Conservation (phyloP, 129 eudicot species). For the Artemisia argyi region DNA sequence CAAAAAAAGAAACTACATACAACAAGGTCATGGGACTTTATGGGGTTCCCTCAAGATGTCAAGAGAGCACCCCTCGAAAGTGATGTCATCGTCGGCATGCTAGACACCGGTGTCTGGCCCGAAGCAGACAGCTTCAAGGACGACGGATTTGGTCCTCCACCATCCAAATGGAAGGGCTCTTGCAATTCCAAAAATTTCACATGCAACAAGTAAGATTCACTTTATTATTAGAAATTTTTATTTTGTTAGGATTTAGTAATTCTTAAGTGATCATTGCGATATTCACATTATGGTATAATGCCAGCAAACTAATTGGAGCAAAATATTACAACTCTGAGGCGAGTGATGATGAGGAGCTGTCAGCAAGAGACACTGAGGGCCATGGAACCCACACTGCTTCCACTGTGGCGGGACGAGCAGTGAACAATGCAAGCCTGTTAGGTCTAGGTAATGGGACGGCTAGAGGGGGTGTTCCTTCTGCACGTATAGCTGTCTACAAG, state of each 20-base stretch:
- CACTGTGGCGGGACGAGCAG: constrained; percentile 62
- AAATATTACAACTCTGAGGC: constrained; percentile 34
- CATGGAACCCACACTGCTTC: constrained; percentile 90
- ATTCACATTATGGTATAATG: background rate
- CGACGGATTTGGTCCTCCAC: constrained; percentile 53
- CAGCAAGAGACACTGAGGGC: constrained; percentile 66
- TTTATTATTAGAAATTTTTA: no score
- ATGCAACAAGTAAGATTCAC: constrained; percentile 47
- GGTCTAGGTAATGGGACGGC: constrained; percentile 68
- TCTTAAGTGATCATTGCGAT: background rate
- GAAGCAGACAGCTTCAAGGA: constrained; percentile 51
- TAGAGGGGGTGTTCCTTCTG: constrained; percentile 70
- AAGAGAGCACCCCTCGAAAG: constrained; percentile 42
- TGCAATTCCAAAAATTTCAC: constrained; percentile 47
- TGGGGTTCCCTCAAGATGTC: constrained; percentile 45
- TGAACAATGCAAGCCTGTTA: constrained; percentile 41
- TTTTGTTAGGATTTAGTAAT: no score
- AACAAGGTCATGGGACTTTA: constrained; percentile 76
- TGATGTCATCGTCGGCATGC: constrained; percentile 43
- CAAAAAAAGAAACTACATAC: constrained; percentile 52
- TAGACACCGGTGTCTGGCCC: constrained; percentile 61
- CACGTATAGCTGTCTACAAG: constrained; percentile 74
- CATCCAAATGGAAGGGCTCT: constrained; percentile 55
- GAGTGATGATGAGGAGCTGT: constrained; percentile 17
- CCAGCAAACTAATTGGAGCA: constrained; percentile 76